Evolutionary conservation across 2,329 filamentous ascomycete genomes (phyloP).

Genomic region (Chaetomiaceae sp.): DNA sequence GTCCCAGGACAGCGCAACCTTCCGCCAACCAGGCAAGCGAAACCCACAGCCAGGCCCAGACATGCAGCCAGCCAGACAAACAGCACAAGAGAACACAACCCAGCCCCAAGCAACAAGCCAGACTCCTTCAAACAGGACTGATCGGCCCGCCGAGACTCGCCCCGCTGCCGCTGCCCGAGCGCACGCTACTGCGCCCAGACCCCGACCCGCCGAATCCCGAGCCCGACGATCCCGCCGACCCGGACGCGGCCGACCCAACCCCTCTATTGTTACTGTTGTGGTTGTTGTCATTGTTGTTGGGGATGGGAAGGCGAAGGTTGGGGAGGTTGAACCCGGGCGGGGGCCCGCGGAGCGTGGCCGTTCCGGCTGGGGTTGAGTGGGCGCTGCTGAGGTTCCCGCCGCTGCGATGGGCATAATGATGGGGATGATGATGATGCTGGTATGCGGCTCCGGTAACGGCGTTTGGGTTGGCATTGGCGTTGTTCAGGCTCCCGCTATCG

Average conservation of each 20-base stretch:
- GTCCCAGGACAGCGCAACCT: background rate
- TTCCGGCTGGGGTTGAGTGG: slow-evolving; percentile 8
- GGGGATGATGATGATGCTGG: background rate
- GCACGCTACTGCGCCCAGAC: slow-evolving; percentile 20
- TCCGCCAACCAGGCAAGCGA: too few relatives aligned
- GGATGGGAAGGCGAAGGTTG: too few relatives aligned
- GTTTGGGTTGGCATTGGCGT: too few relatives aligned
- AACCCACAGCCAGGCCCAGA: background rate
- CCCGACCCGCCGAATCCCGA: slow-evolving; percentile 32
- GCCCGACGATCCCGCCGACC: slow-evolving; percentile 27
- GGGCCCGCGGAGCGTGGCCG: slow-evolving; percentile 21
- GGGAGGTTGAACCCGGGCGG: slow-evolving; percentile 25
- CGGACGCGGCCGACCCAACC: slow-evolving; percentile 23
- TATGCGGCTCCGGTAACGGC: too few relatives aligned
- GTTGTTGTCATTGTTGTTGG: too few relatives aligned
- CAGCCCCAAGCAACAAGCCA: background rate
- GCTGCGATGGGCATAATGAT: slow-evolving; percentile 7
- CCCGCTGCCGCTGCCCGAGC: slow-evolving; percentile 44
- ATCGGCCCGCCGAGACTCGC: slow-evolving; percentile 48
- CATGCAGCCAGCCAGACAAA: background rate
- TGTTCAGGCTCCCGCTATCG: slow-evolving; percentile 25
- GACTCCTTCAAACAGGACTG: slow-evolving; percentile 38
- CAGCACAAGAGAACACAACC: background rate
- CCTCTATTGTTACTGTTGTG: too few relatives aligned
- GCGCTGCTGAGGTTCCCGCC: slow-evolving; percentile 5